phyloP scores from a whole-genome alignment of 768 basidiomycete genomes.

The Collybiopsis luxurians region DNA sequence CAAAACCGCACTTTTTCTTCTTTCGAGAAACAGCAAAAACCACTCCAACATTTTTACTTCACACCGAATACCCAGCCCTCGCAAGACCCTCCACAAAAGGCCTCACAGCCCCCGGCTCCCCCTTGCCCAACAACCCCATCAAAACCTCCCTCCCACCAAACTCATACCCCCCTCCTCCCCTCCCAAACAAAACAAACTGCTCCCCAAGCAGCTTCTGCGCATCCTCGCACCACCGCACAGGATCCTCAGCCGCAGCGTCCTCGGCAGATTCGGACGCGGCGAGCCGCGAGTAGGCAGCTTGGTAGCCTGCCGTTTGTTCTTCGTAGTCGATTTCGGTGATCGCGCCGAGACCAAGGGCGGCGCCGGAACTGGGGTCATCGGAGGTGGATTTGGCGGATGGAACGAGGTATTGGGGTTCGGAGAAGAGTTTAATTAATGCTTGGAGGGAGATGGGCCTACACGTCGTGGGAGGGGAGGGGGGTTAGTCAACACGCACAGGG shows the following conservation, averaged over 20 bases:
- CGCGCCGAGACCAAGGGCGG: slow-evolving; percentile 40
- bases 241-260: slow-evolving; percentile 43
- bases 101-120: slow-evolving; percentile 21
- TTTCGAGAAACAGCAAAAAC: too few species aligned
- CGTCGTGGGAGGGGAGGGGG: too few species aligned
- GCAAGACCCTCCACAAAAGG: slow-evolving; percentile 19
- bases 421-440: slow-evolving; percentile 73
- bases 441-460: slow-evolving; percentile 75
- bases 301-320: slow-evolving; percentile 88
- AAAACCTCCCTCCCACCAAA: neutral
- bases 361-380: slow-evolving; percentile 34
- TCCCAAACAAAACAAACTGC: slow-evolving; percentile 39
- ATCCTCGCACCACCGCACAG: slow-evolving; percentile 56
- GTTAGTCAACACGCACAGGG: too few species aligned
- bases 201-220: slow-evolving; percentile 53
- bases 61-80: slow-evolving; percentile 8
- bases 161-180: slow-evolving; percentile 19
- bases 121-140: slow-evolving; percentile 33
- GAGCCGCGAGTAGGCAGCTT: slow-evolving; percentile 89
- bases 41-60: too few species aligned
- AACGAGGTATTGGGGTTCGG: slow-evolving; percentile 68
- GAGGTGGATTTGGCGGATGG: slow-evolving; percentile 15
- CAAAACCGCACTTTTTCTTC: too few species aligned
- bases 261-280: slow-evolving; percentile 70
- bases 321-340: slow-evolving; percentile 85